phyloP scores from a whole-genome alignment of 2,329 filamentous ascomycete genomes.

The Talaromyces marneffei region DNA sequence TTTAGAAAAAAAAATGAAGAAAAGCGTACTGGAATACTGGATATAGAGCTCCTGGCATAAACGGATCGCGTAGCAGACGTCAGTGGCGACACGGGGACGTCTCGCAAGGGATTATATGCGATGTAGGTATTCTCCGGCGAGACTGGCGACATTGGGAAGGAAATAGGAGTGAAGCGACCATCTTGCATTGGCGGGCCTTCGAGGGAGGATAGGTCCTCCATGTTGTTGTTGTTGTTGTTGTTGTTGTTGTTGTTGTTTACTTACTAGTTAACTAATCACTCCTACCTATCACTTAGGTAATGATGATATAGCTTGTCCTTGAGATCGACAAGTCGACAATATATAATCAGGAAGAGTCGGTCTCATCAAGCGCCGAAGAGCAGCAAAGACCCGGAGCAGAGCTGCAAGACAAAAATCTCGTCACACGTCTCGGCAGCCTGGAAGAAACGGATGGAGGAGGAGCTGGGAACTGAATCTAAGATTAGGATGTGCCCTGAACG shows the following conservation, averaged over 20 bases:
- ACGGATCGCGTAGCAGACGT: not conserved
- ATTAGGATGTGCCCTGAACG: no score
- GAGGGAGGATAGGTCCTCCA: constrained; percentile 32
- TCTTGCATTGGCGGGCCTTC: constrained; percentile 30
- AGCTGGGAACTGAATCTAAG: not conserved
- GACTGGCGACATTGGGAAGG: constrained; percentile 2
- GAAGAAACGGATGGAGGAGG: not conserved
- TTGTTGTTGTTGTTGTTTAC: no score
- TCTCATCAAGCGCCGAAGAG: not conserved
- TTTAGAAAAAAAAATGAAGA: not conserved
- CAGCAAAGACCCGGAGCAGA: not conserved
- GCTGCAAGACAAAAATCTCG: not conserved
- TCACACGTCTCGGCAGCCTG: not conserved
- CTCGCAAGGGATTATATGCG: constrained; percentile 4
- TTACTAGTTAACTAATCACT: no score
- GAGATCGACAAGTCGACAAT: not conserved
- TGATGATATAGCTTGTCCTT: no score
- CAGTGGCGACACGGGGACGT: constrained; percentile 1
- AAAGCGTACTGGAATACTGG: not conserved
- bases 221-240: not conserved
- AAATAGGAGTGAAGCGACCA: constrained; percentile 16
- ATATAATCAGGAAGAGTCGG: not conserved
- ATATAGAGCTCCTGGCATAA: not conserved
- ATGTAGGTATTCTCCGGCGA: not conserved
- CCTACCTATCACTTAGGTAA: no score